Evolutionary conservation across 352 stramenopile species (phyloP).

Genomic region (Globisporangium yorkense): DNA sequence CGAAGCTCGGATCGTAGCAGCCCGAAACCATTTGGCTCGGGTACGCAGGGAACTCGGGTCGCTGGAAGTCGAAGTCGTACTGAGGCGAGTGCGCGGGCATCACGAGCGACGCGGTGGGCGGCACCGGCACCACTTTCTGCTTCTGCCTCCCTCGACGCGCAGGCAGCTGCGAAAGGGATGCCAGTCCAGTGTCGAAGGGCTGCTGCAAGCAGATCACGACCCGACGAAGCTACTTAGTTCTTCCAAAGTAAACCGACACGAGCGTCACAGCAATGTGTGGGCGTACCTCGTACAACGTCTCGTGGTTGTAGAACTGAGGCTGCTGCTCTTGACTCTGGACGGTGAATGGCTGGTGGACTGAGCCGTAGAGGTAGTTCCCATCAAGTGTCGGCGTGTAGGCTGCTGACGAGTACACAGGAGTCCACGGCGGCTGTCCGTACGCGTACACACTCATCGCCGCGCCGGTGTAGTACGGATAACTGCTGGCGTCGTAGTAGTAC

Average conservation of each 20-base stretch:
- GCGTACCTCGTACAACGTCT: conserved; percentile 9
- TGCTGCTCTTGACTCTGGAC: neutral
- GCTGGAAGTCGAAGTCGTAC: conserved; percentile 3
- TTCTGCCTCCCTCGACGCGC: conserved; percentile 9
- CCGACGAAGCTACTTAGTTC: too few relatives aligned
- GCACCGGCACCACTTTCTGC: conserved; percentile 12
- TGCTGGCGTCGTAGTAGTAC: conserved; percentile 8
- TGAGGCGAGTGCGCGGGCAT: conserved; percentile 11
- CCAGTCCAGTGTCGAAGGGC: neutral
- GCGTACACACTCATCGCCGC: conserved; percentile 1
- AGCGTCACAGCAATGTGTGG: neutral
- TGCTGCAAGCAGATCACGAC: neutral
- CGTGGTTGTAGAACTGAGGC: conserved; percentile 4
- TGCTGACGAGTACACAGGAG: neutral
- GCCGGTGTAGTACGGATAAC: conserved; percentile 4
- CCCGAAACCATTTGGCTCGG: neutral
- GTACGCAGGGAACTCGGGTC: neutral
- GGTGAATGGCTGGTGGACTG: neutral
- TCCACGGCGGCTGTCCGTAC: conserved; percentile 9
- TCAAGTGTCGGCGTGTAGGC: neutral
- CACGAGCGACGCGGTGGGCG: conserved; percentile 1
- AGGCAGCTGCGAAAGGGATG: neutral
- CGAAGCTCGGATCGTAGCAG: conserved; percentile 8
- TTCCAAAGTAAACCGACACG: too few relatives aligned
- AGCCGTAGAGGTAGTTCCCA: neutral